These are phyloP conservation scores for Aspergillus sp. DNA, from an alignment of 2,329 filamentous ascomycete genomes.

Conservation along the genomic window DNA sequence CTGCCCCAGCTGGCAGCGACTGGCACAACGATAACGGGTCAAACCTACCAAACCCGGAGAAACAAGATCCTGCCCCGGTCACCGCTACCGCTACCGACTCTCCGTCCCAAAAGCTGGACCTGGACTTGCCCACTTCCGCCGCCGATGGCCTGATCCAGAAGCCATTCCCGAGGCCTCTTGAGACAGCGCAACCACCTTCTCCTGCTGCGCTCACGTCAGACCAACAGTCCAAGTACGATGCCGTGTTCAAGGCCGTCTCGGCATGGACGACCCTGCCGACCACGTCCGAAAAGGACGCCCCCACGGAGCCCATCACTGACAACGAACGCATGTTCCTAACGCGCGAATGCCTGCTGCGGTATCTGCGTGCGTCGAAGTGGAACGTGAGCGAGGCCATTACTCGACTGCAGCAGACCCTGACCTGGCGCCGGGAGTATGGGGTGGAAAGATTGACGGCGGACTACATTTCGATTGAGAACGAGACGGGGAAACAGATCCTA, in stretches of 20 bases:
- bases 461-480: constrained; percentile 86
- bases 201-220: constrained; percentile 59
- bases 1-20: constrained; percentile 2
- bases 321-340: constrained; percentile 83
- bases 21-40: constrained; percentile 6
- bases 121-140: constrained; percentile 28
- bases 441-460: constrained; percentile 65
- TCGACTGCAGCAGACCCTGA: constrained; percentile 69
- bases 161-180: constrained; percentile 50
- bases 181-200: constrained; percentile 49
- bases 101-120: constrained; percentile 12
- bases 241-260: constrained; percentile 60
- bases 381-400: constrained; percentile 62
- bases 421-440: constrained; percentile 87
- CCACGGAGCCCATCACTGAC: constrained; percentile 60
- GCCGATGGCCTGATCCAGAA: constrained; percentile 40
- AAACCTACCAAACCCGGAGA: not conserved
- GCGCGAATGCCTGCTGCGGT: constrained; percentile 82
- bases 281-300: constrained; percentile 49
- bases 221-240: constrained; percentile 71
- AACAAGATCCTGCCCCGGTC: constrained; percentile 3
- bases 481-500: constrained; percentile 90
- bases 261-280: constrained; percentile 62
- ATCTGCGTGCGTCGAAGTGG: constrained; percentile 92
- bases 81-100: too few relatives aligned